phyloP scores from a whole-genome alignment of 2,329 filamentous ascomycete genomes.

The Paecilomyces sp. region DNA sequence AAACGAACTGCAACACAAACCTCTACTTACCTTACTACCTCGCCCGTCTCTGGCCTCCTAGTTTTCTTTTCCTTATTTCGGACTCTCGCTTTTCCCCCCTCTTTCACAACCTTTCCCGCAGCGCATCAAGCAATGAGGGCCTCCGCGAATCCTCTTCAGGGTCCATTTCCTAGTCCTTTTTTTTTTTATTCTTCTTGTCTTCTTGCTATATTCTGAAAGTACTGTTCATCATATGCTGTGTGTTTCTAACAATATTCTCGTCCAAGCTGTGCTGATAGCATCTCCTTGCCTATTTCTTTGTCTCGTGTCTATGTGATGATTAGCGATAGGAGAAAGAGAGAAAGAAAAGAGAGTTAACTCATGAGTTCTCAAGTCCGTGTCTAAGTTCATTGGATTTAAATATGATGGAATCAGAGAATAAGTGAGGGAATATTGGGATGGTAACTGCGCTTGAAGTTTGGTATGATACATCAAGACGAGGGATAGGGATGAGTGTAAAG shows the following conservation, averaged over 20 bases:
- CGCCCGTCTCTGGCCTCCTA: neutral
- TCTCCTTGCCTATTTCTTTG: constrained; percentile 1
- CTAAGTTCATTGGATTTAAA: neutral
- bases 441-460: neutral
- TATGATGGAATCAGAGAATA: neutral
- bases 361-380: neutral
- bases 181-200: no score
- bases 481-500: neutral
- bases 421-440: neutral
- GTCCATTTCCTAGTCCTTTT: neutral
- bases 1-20: neutral
- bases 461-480: neutral
- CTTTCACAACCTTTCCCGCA: neutral
- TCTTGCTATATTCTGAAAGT: neutral
- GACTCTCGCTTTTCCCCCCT: neutral
- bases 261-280: neutral
- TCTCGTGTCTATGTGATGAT: constrained; percentile 4
- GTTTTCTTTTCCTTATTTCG: constrained; percentile 5
- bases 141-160: neutral
- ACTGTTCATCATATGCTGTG: neutral
- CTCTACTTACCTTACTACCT: neutral
- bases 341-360: neutral
- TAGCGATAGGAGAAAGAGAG: constrained; percentile 8
- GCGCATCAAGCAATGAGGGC: neutral
- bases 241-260: neutral